These are phyloP conservation scores for Boletus bicolor DNA, from an alignment of 768 basidiomycete species.

Conservation along the genomic window DNA sequence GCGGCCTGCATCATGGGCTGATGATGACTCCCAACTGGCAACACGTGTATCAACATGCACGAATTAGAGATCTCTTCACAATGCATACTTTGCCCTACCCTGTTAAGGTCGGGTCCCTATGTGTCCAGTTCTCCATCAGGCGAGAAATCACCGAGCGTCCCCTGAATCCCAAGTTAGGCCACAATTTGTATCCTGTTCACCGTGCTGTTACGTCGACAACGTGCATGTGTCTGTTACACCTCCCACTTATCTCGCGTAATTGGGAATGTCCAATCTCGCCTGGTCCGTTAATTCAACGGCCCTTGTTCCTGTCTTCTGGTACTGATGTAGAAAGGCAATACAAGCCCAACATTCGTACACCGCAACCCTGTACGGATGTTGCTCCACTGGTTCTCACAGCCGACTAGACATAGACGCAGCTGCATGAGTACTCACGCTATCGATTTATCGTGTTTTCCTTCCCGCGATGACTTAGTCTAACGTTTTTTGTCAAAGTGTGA, in stretches of 20 bases:
- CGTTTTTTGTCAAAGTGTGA: conserved; percentile 7
- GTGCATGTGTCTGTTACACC: conserved; percentile 11
- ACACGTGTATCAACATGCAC: conserved; percentile 27
- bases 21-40: conserved; percentile 7
- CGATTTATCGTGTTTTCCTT: conserved; percentile 9
- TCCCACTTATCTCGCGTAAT: conserved; percentile 21
- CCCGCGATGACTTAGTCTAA: conserved; percentile 18
- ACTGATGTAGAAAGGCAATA: conserved; percentile 7
- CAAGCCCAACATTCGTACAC: conserved; percentile 3
- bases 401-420: neutral
- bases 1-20: conserved; percentile 8
- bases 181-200: conserved; percentile 3
- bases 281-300: conserved; percentile 15
- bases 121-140: conserved; percentile 13
- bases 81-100: conserved; percentile 4
- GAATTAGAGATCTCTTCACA: conserved; percentile 6
- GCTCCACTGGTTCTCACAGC: conserved; percentile 16
- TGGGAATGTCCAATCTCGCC: conserved; percentile 12
- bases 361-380: conserved; percentile 3
- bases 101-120: conserved; percentile 14
- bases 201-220: conserved; percentile 28
- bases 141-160: conserved; percentile 13
- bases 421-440: conserved; percentile 10
- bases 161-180: conserved; percentile 19
- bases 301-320: conserved; percentile 1